Base-by-base conservation (phyloP, 768 basidiomycete species). In the Harrya chromipes region DNA sequence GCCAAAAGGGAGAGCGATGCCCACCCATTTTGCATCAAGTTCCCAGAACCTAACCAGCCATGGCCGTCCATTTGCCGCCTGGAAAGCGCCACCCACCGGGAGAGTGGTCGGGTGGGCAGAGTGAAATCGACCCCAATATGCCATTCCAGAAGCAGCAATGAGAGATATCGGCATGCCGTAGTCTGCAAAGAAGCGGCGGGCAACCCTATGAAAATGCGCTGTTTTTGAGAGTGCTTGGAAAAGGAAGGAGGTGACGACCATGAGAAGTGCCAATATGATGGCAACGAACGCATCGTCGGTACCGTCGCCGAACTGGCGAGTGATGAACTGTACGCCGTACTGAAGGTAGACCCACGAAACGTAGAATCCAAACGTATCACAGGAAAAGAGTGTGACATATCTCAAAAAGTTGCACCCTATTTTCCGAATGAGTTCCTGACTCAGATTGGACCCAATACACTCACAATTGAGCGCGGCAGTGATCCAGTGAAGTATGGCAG, bases 31-130 rank as follows among this genome's bases (percentile, higher is more conserved):
- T 0, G 78, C 84, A 17, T 88, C 85, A 3, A 97, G 73, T 53
- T 92, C 70, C 94, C 93, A 97, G 62, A 95, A 97, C 27, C 65
- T 77, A 11, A 97, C 89, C 0, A 97, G 71, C 94, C 92, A 97
- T 8, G 75, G 69, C 49, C 94, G 74, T 12, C 82, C 83, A 23
- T 79, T 80, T 0, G 84, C 87, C 20, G 90, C 80, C 47, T 79
- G 74, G 60, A 91, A 94, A 0, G 87, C 82, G 5, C 74, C 70
- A 1, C 80, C 79, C 1, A 83, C 77, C 0, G 90, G 90, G 3
- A 94, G 71, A 0, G 87, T 91, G 40, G 74, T 67, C 0, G 82
- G 80, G 62, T 82, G 75, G 13, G 80, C 74, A 27, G 62, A 43
- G 58, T 83, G 78, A 59, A 94, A 87, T 19, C 77, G 71, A 0